These are phyloP conservation scores for Pseudovirgaria hyperparasitica DNA, from an alignment of 2,329 filamentous ascomycete genomes.

Conservation along the genomic window DNA sequence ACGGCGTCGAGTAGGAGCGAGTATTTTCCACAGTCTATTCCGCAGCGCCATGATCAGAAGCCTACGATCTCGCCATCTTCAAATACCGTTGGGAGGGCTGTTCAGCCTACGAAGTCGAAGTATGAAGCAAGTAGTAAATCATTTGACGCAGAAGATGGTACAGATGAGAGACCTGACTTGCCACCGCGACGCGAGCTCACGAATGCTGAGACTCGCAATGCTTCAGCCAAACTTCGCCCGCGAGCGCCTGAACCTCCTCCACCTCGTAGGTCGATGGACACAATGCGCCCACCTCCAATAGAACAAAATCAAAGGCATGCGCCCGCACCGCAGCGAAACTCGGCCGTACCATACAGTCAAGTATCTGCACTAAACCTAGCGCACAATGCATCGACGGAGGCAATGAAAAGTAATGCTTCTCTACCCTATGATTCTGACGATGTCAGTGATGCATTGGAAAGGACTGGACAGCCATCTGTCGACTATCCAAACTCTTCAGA, in stretches of 20 bases:
- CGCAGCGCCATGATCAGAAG: conserved; percentile 16
- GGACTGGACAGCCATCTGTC: conserved; percentile 39
- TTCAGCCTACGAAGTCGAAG: conserved; percentile 10
- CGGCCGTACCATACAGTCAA: conserved; percentile 12
- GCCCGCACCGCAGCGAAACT: conserved; percentile 2
- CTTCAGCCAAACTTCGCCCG: conserved; percentile 16
- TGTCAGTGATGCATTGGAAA: conserved; percentile 30
- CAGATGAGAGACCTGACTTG: conserved; percentile 36
- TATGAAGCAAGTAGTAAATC: conserved; percentile 2
- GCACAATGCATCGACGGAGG: conserved; percentile 1
- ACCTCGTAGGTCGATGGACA: conserved; percentile 23
- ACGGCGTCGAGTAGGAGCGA: conserved; percentile 11
- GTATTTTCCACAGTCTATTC: conserved; percentile 19
- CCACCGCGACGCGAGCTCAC: conserved; percentile 29
- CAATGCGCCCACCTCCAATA: conserved; percentile 20
- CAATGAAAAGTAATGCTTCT: conserved; percentile 10
- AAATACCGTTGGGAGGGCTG: conserved; percentile 11
- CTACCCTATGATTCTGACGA: conserved; percentile 44
- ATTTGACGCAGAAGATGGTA: conserved; percentile 12
- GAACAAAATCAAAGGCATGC: conserved; percentile 20
- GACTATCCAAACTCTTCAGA: conserved; percentile 76
- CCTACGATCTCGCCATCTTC: conserved; percentile 13
- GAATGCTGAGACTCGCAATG: conserved; percentile 22
- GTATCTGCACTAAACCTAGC: too few relatives aligned
- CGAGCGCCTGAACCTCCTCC: conserved; percentile 18